Base-by-base conservation (phyloP, 176 grass and related monocot species). In the Musa troglodytarum region DNA sequence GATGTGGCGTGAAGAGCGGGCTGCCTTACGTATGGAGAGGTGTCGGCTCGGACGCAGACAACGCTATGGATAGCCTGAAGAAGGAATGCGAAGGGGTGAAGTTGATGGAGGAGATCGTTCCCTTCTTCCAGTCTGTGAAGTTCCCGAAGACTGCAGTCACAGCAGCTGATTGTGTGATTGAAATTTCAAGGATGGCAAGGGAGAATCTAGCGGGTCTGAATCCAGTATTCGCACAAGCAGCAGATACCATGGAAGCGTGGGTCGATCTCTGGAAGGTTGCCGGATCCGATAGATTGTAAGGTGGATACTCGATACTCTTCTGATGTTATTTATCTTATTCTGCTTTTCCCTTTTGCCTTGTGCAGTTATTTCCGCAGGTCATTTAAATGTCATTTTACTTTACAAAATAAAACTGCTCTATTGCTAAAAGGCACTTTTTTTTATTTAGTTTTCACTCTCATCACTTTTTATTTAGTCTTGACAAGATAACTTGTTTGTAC, bases 11-110 rank as follows among this genome's bases (percentile, higher is more conserved):
- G 65, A 99, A 99, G 85, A 99, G 73, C 17, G 95, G 95, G 9
- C 87, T 99, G 65, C 95, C 95, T 53, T 99, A 94, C 68, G 90
- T 99, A n/a, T 77, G 61, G 64, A 91, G 95, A 81, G 84, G 74
- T 71, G 90, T 90, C 56, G 54, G 19, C 12, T 87, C 77, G 0
- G 88, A 90, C 53, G 74, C 76, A 69, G 74, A 80, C 22, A 87
- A 83, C 57, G 88, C 90, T 19, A 64, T 91, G 59, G 95, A 93
- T 71, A 94, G 95, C 61, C 80, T 94, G 70, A 99, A 89, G 71
- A 82, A 61, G 84, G 90, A 94, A 55, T 87, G 84, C 71, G 95
- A 93, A 59, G 87, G 91, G 50, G 86, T 94, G 50, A 93, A 87
- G 50, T n/a, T 99, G 54, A 88, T 99, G 90, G 95, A 99, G 15